Conservation (phyloP, 106 monocot genomes). For the Vanilla planifolia region DNA sequence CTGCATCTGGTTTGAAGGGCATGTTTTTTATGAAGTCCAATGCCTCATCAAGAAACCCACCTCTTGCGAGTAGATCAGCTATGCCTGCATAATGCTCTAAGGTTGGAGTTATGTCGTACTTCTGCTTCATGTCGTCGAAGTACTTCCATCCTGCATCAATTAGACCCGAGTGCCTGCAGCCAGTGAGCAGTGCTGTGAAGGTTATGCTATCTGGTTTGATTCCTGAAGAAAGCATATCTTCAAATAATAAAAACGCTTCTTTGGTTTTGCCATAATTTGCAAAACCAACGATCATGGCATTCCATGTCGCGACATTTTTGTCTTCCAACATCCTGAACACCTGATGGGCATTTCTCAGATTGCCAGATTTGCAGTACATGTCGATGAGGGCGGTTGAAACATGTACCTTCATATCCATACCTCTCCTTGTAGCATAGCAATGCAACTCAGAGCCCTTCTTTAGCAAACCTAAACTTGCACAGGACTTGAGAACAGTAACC, state of each 20-base stretch:
- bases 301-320: conserved; percentile 32
- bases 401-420: conserved; percentile 5
- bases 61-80: conserved; percentile 47
- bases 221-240: conserved; percentile 20
- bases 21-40: conserved; percentile 28
- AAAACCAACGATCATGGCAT: conserved; percentile 40
- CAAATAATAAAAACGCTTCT: conserved; percentile 18
- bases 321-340: conserved; percentile 9
- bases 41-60: conserved; percentile 36
- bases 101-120: conserved; percentile 22
- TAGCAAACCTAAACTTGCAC: conserved; percentile 19
- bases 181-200: conserved; percentile 38
- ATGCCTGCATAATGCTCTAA: conserved; percentile 47
- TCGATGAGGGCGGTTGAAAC: conserved; percentile 41
- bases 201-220: conserved; percentile 35
- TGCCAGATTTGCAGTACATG: conserved; percentile 46
- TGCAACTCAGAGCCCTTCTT: conserved; percentile 30
- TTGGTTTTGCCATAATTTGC: conserved; percentile 28
- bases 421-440: conserved; percentile 19
- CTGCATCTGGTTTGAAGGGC: conserved; percentile 29
- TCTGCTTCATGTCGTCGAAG: conserved; percentile 26
- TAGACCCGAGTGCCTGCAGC: conserved; percentile 48
- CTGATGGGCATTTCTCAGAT: conserved; percentile 5
- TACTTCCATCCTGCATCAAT: conserved; percentile 24
- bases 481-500: conserved; percentile 16